Percentiles rank a stretch among this genome's conserved stretches.
Evolutionary conservation across 1,139 yeast species (phyloP).

Genomic region (Lodderomyces metapsilosis): DNA sequence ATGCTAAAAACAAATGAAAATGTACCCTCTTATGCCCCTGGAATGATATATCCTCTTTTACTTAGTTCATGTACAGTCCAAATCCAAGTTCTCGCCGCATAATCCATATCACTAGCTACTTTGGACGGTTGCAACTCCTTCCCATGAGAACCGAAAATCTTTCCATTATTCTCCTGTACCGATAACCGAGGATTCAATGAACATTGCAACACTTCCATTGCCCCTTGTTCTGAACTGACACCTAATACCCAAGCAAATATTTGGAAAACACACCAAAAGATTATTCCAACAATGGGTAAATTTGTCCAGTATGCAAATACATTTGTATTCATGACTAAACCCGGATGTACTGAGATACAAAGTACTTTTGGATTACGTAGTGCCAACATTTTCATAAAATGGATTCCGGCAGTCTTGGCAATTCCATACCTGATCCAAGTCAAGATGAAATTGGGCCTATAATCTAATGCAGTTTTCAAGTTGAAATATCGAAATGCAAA

Average conservation of each 20-base stretch:
- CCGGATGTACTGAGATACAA: slow-evolving; percentile 77
- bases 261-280: slow-evolving; percentile 70
- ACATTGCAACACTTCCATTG: slow-evolving; percentile 63
- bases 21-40: too few species aligned
- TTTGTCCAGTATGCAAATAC: slow-evolving; percentile 74
- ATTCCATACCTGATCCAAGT: slow-evolving; percentile 79
- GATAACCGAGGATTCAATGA: slow-evolving; percentile 56
- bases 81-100: slow-evolving; percentile 75
- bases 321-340: slow-evolving; percentile 78
- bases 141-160: slow-evolving; percentile 64
- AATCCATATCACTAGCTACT: slow-evolving; percentile 58
- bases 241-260: slow-evolving; percentile 69
- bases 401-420: slow-evolving; percentile 81
- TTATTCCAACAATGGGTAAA: slow-evolving; percentile 69
- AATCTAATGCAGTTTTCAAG: slow-evolving; percentile 38
- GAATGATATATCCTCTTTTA: slow-evolving; percentile 39
- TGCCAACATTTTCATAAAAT: slow-evolving; percentile 65
- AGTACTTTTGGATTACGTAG: slow-evolving; percentile 64
- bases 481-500: slow-evolving; percentile 45
- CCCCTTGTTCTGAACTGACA: slow-evolving; percentile 69
- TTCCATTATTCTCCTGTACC: slow-evolving; percentile 61
- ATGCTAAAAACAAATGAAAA: neutral
- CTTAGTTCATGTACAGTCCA: slow-evolving; percentile 72
- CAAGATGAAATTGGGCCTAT: slow-evolving; percentile 62
- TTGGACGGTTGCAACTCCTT: slow-evolving; percentile 51